A percentile compares a stretch with the other conserved stretches of the same genome.
Conservation (phyloP, 805 yeast genomes). For the Grigorovia jiainica region DNA sequence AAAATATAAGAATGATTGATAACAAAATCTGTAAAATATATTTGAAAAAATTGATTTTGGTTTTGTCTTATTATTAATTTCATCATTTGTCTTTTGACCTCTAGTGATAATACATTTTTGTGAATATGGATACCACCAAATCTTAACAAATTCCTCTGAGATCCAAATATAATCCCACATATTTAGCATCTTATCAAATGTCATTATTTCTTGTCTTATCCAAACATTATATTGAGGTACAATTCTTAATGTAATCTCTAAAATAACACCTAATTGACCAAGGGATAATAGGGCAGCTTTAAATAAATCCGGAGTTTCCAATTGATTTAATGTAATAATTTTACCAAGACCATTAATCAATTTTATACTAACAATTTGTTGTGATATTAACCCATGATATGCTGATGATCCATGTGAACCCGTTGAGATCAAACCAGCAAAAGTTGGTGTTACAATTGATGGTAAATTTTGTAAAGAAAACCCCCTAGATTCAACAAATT, state of each 20-base stretch:
- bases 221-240: slow-evolving; percentile 77
- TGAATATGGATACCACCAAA: slow-evolving; percentile 98
- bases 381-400: slow-evolving; percentile 81
- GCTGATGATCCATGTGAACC: slow-evolving; percentile 97
- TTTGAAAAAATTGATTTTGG: slow-evolving; percentile 80
- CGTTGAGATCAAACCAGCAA: slow-evolving; percentile 93
- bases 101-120: slow-evolving; percentile 84
- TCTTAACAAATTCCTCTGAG: slow-evolving; percentile 79
- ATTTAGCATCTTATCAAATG: slow-evolving; percentile 61
- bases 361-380: slow-evolving; percentile 73
- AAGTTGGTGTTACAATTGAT: slow-evolving; percentile 84
- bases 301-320: slow-evolving; percentile 59
- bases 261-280: slow-evolving; percentile 87
- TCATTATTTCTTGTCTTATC: slow-evolving; percentile 72
- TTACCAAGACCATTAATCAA: slow-evolving; percentile 72
- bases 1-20: slow-evolving; percentile 70
- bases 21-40: slow-evolving; percentile 62
- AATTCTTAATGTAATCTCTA: slow-evolving; percentile 72
- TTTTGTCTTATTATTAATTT: slow-evolving; percentile 48
- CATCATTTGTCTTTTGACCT: slow-evolving; percentile 65
- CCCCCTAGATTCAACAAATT: slow-evolving; percentile 48
- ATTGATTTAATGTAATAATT: slow-evolving; percentile 37
- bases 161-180: slow-evolving; percentile 78
- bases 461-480: slow-evolving; percentile 87
- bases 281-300: slow-evolving; percentile 75